Evolutionary conservation across 1,284 basidiomycete genomes (phyloP).

Genomic region (Puccinia coronata): DNA sequence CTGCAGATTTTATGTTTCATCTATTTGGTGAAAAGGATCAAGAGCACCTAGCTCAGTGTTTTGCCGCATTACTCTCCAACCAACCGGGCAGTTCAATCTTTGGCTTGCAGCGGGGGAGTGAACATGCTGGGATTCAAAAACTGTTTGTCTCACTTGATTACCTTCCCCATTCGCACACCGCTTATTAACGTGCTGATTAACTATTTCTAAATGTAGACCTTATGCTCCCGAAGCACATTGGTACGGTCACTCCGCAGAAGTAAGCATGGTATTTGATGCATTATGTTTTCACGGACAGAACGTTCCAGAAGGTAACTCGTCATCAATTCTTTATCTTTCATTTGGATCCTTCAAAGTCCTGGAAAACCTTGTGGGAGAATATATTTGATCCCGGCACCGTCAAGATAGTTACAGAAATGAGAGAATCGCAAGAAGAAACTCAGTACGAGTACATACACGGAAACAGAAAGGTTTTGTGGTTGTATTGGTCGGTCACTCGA

Average conservation of each 20-base stretch:
- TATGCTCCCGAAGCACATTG: constrained; percentile 8
- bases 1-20: constrained; percentile 15
- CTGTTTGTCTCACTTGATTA: constrained; percentile 12
- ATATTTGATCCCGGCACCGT: constrained; percentile 11
- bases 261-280: neutral
- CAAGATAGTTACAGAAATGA: constrained; percentile 21
- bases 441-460: constrained; percentile 23
- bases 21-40: constrained; percentile 20
- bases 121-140: constrained; percentile 7
- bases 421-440: constrained; percentile 20
- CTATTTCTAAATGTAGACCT: neutral
- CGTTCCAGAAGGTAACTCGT: too few relatives aligned
- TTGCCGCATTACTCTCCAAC: constrained; percentile 17
- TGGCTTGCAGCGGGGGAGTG: constrained; percentile 13
- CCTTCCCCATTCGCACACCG: neutral
- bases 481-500: constrained; percentile 30
- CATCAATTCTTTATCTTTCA: neutral
- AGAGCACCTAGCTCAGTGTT: neutral
- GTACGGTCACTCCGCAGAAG: constrained; percentile 23
- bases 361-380: constrained; percentile 13
- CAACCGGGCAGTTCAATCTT: constrained; percentile 32
- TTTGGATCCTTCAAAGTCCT: neutral
- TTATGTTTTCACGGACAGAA: too few relatives aligned
- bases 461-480: constrained; percentile 31
- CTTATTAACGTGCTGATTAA: neutral